These are phyloP conservation scores for Jatropha curcas DNA, from an alignment of 345 rosid species.

Conservation along the genomic window DNA sequence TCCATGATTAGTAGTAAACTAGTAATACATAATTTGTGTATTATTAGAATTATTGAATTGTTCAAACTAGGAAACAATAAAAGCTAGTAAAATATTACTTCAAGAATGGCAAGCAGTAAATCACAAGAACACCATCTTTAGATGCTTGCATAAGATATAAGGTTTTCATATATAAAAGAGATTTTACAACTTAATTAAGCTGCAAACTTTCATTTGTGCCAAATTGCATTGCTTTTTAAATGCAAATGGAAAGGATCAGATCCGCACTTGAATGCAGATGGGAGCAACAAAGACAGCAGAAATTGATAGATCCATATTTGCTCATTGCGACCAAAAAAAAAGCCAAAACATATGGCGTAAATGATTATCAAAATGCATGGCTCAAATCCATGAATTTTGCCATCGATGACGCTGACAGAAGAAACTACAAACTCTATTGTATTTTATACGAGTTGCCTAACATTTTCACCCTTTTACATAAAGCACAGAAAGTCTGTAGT, in stretches of 20 bases:
- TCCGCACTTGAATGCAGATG: slow-evolving; percentile 1
- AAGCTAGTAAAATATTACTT: background rate
- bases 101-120: no score
- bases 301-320: background rate
- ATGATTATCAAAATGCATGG: slow-evolving; percentile 2
- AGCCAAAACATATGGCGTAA: background rate
- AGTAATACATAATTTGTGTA: background rate
- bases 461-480: background rate
- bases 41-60: background rate
- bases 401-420: background rate
- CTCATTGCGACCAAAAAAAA: background rate
- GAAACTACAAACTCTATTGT: background rate
- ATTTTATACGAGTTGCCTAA: no score
- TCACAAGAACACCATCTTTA: no score
- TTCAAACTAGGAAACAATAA: slow-evolving; percentile 17
- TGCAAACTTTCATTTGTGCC: background rate
- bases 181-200: background rate
- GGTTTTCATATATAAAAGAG: no score
- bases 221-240: background rate
- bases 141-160: no score
- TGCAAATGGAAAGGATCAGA: background rate
- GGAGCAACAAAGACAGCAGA: slow-evolving; percentile 12
- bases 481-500: no score
- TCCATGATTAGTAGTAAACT: slow-evolving; percentile 30
- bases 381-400: background rate